A percentile compares a stretch with the other conserved stretches of the same genome.
phyloP scores from a whole-genome alignment of 2,329 filamentous ascomycete species.

The Dactylellina parvicollis region DNA sequence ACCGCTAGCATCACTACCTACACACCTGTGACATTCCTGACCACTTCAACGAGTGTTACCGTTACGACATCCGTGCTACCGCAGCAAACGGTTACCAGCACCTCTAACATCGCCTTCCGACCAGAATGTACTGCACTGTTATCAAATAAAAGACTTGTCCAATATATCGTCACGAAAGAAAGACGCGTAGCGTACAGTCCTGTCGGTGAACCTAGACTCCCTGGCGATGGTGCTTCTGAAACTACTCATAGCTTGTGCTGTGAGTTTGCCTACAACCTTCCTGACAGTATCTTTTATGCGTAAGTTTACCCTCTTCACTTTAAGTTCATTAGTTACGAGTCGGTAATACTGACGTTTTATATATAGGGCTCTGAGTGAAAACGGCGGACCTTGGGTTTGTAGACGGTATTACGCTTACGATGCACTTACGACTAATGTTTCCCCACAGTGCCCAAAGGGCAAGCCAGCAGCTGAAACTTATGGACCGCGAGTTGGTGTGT shows the following conservation, averaged over 20 bases:
- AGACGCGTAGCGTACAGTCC: not conserved
- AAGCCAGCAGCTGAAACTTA: no score
- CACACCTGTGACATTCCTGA: not conserved
- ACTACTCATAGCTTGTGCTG: constrained; percentile 9
- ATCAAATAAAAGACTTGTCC: not conserved
- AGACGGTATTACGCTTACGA: no score
- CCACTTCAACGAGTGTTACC: constrained; percentile 7
- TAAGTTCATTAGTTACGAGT: not conserved
- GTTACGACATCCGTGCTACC: not conserved
- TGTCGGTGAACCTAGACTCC: not conserved
- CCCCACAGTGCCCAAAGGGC: no score
- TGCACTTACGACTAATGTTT: no score
- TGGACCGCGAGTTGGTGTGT: no score
- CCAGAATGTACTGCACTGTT: constrained; percentile 15
- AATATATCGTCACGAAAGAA: not conserved
- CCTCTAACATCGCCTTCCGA: not conserved
- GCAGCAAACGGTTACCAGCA: not conserved
- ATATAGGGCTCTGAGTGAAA: no score
- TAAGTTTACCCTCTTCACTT: constrained; percentile 3
- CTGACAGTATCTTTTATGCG: not conserved
- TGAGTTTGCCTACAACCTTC: not conserved
- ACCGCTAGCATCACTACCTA: not conserved
- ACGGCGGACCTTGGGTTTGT: no score
- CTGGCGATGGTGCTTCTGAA: constrained; percentile 1
- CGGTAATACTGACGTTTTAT: not conserved